Evolutionary conservation across 2,329 filamentous ascomycete genomes (phyloP), one percentile per base, ranked within the genome.

Genomic region (Colletotrichum kahawae): DNA sequence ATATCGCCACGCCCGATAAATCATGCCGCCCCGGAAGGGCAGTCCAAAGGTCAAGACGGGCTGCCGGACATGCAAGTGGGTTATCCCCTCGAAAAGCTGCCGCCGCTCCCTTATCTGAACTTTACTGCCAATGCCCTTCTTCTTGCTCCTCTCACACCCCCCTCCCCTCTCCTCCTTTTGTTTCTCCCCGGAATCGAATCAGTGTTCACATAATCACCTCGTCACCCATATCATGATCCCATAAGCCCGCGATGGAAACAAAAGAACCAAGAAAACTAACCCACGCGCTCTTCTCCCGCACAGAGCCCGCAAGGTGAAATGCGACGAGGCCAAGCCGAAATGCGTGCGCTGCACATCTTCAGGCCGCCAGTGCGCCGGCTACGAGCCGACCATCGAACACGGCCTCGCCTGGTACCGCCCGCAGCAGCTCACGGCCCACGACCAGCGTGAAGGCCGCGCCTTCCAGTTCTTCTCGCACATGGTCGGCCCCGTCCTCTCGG

Each of bases 61-160:
- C 14, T 90, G 89, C 80, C 83, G 88, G 69, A 90, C 89, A 66
- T 90, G 89, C 87, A 90, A 90, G 88, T 89, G 78, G 76, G 88
- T 87, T 63, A 64, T 13, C 60, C 12, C 31, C 38, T 48, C 38
- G 38, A 48, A 48, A 48, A 21, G n/a, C 16, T 38, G 27, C 31
- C 24, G 62, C 62, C 48, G 24, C 51, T 48, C 36, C 36, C 18
- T 36, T 14, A 54, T 4, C 38, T 48, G 38, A 48, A n/a, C 38
- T 12, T 48, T 48, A 48, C 31, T 59, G 31, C 56, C 56, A n/a
- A 59, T 18, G 27, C 51, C 24, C 24, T 3, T 9, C 16, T 18
- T 29, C 18, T 21, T 66, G n/a, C 27, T 18, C 18, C 0, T n/a
- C 16, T 27, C 16, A 48, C 38, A n/a, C 38, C 38, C 18, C 1